Evolutionary conservation across 495 filamentous ascomycete species (phyloP).

Genomic region (Hapsidospora chrysogenum): DNA sequence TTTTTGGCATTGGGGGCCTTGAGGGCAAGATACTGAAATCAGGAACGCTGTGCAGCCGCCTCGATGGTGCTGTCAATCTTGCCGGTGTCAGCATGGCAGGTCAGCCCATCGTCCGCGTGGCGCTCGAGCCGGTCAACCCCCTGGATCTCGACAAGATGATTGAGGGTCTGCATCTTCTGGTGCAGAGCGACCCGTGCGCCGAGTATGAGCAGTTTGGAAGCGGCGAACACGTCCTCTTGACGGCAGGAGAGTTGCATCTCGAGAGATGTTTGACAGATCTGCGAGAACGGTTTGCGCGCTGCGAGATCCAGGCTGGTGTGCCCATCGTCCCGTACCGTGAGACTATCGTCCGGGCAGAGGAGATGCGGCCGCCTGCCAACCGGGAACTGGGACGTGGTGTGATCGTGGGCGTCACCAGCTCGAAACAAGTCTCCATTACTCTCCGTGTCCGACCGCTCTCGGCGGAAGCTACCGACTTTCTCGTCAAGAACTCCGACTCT

Average conservation of each 20-base stretch:
- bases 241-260: constrained; percentile 86
- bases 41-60: constrained; percentile 78
- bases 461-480: constrained; percentile 61
- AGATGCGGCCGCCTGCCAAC: constrained; percentile 81
- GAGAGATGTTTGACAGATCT: constrained; percentile 92
- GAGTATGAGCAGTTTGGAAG: constrained; percentile 86
- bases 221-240: constrained; percentile 89
- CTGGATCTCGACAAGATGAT: constrained; percentile 89
- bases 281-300: constrained; percentile 79
- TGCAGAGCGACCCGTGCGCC: constrained; percentile 90
- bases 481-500: constrained; percentile 58
- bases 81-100: constrained; percentile 66
- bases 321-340: constrained; percentile 95
- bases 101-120: constrained; percentile 86
- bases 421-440: constrained; percentile 67
- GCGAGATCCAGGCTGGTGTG: constrained; percentile 85
- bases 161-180: constrained; percentile 66
- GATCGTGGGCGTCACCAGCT: constrained; percentile 55
- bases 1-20: constrained; percentile 90
- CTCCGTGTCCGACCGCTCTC: constrained; percentile 74
- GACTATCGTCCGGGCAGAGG: constrained; percentile 66
- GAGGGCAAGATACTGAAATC: constrained; percentile 87
- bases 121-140: constrained; percentile 78
- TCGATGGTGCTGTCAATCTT: constrained; percentile 81
- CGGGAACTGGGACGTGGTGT: constrained; percentile 78